Evolutionary conservation across 371 early-diverging fungal species (phyloP), one percentile per base, ranked within the genome.

Genomic region (Dipsacomyces acuminosporus): DNA sequence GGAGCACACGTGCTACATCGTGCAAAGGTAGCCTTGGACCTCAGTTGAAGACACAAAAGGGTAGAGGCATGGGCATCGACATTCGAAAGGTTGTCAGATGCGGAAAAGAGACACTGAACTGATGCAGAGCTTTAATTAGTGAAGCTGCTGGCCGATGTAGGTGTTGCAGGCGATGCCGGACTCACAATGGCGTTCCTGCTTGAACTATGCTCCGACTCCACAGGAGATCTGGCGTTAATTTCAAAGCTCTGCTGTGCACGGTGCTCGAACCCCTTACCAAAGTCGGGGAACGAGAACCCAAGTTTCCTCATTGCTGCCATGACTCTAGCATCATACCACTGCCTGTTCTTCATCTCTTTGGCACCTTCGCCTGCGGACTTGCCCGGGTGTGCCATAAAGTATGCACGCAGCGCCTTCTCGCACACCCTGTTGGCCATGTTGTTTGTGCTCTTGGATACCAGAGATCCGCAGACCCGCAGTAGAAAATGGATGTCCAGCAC

Each of bases 401-500:
- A 85, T 21, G 64, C 40, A 2, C 81, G 57, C 41, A 86, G 61
- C 1, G 79, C 85, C 50, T 75, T 72, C 42, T 85, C 87, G 63
- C 87, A 86, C 9, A 84, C 66, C 18, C 63, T 56, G 54, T 86
- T 81, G 2, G 83, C 85, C 43, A 67, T 54, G 8, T 76, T 72
- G 65, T 76, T 80, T 13, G 82, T 71, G 34, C 54, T 56, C 41
- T 79, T 78, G 18, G 80, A 72, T 1, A 84, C 74, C 21, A 78
- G 67, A 24, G 62, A 56, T 14, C 78, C 79, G 21, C 75, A 74
- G 14, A 78, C 72, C 8, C 77, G 76, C 13, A 86, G 67, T 33
- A 85, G 51, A 48, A 81, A 86, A 59, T 87, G 86, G 0, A 85
- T 78, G 59, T 87, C 87, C 20, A 86, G 71, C 8, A 87, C 77